Evolutionary conservation across 2,329 filamentous ascomycete genomes (phyloP).

Genomic region (Pseudocercospora cruenta): DNA sequence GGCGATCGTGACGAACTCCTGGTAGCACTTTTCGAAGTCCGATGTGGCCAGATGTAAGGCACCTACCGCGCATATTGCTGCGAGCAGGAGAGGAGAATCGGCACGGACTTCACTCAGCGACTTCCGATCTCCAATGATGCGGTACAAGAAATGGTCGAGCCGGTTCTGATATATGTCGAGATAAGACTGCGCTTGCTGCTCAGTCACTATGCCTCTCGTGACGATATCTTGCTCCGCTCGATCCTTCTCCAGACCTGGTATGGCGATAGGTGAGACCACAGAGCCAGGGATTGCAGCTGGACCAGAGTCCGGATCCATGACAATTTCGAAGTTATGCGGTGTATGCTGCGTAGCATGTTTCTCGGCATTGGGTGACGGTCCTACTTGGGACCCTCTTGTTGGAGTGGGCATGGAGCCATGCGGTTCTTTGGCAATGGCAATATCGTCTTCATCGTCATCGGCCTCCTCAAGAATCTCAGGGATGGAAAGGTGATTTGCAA

Average conservation of each 20-base stretch:
- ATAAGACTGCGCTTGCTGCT: slow-evolving; percentile 35
- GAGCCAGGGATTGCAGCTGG: slow-evolving; percentile 42
- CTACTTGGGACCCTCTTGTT: slow-evolving; percentile 1
- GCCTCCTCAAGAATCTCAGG: slow-evolving; percentile 31
- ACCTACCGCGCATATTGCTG: slow-evolving; percentile 42
- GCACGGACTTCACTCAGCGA: slow-evolving; percentile 34
- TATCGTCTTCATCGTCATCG: slow-evolving; percentile 30
- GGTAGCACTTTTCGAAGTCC: slow-evolving; percentile 38
- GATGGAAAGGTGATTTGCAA: slow-evolving; percentile 28
- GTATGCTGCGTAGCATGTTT: slow-evolving; percentile 24
- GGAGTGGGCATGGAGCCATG: slow-evolving; percentile 18
- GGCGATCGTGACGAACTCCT: slow-evolving; percentile 37
- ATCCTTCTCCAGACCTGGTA: slow-evolving; percentile 30
- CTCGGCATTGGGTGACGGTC: slow-evolving; percentile 27
- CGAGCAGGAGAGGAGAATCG: slow-evolving; percentile 39
- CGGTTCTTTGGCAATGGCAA: slow-evolving; percentile 20
- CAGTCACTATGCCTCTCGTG: slow-evolving; percentile 32
- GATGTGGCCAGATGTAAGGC: slow-evolving; percentile 35
- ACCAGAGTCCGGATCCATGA: slow-evolving; percentile 45
- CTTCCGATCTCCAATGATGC: slow-evolving; percentile 38
- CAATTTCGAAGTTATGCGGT: slow-evolving; percentile 41
- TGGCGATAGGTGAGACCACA: slow-evolving; percentile 35
- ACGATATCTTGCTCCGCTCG: slow-evolving; percentile 36
- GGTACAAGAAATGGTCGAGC: slow-evolving; percentile 40
- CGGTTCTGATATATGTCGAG: slow-evolving; percentile 39